These are phyloP conservation scores for Geotrichum phurueaensis DNA, from an alignment of 1,139 yeast species.

Conservation along the genomic window DNA sequence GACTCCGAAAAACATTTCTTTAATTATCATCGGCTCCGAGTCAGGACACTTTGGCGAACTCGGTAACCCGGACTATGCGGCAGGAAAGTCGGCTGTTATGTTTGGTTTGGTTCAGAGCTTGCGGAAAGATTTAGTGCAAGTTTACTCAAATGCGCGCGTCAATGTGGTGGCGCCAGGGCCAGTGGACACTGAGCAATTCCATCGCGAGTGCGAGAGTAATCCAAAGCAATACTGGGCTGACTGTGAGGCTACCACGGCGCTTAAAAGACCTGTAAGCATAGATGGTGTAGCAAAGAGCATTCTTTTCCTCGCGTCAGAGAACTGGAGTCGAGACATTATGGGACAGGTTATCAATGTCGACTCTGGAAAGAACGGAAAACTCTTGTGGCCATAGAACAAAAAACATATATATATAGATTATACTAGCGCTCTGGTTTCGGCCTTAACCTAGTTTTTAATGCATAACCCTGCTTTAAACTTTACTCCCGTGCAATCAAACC, in stretches of 20 bases:
- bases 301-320: slow-evolving; percentile 18
- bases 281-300: slow-evolving; percentile 17
- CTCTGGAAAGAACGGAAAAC: slow-evolving; percentile 18
- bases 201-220: slow-evolving; percentile 10
- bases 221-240: slow-evolving; percentile 17
- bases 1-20: slow-evolving; percentile 10
- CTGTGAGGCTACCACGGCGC: slow-evolving; percentile 18
- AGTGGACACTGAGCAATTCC: slow-evolving; percentile 17
- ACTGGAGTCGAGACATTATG: slow-evolving; percentile 18
- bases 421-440: not conserved
- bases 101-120: slow-evolving; percentile 16
- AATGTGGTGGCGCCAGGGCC: slow-evolving; percentile 20
- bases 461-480: not conserved
- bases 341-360: slow-evolving; percentile 18
- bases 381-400: slow-evolving; percentile 12
- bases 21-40: slow-evolving; percentile 18
- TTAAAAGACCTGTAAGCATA: slow-evolving; percentile 14
- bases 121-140: slow-evolving; percentile 13
- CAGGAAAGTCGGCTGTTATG: slow-evolving; percentile 18
- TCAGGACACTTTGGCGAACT: slow-evolving; percentile 19
- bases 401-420: too few species aligned
- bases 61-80: slow-evolving; percentile 18
- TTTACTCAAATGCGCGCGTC: slow-evolving; percentile 17
- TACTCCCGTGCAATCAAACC: not conserved
- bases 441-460: not conserved